Evolutionary conservation across 2,329 filamentous ascomycete species (phyloP).

Genomic region (Claviceps sp.): DNA sequence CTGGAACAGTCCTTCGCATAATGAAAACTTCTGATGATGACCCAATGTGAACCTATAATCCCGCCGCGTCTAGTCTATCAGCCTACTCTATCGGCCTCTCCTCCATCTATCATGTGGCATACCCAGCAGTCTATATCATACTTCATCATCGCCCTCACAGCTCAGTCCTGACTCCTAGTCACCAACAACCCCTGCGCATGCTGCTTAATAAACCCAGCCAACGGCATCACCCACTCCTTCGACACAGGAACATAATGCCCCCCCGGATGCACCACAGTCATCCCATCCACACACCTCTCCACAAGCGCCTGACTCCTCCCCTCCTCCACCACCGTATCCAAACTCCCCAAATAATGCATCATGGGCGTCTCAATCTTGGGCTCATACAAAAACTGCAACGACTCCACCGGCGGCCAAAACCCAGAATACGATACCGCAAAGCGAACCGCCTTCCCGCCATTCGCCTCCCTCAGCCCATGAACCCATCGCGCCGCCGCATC

Average conservation of each 20-base stretch:
- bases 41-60: too few species aligned
- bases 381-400: slow-evolving; percentile 53
- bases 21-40: too few species aligned
- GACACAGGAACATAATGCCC: slow-evolving; percentile 81
- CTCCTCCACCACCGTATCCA: slow-evolving; percentile 86
- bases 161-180: slow-evolving; percentile 12
- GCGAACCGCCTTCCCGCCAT: slow-evolving; percentile 36
- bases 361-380: slow-evolving; percentile 64
- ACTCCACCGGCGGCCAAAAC: slow-evolving; percentile 50
- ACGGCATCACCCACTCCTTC: slow-evolving; percentile 65
- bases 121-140: background rate
- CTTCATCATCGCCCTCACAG: slow-evolving; percentile 8
- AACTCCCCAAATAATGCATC: slow-evolving; percentile 66
- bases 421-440: slow-evolving; percentile 70
- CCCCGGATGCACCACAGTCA: slow-evolving; percentile 61
- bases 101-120: background rate
- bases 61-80: too few species aligned
- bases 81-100: too few species aligned
- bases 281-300: slow-evolving; percentile 43
- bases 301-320: slow-evolving; percentile 51
- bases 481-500: slow-evolving; percentile 27
- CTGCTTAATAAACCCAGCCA: slow-evolving; percentile 55
- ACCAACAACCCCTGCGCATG: slow-evolving; percentile 17
- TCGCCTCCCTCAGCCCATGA: slow-evolving; percentile 32
- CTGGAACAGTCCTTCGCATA: too few species aligned